phyloP scores from a whole-genome alignment of 306 rosid genomes.

The Senna tora region DNA sequence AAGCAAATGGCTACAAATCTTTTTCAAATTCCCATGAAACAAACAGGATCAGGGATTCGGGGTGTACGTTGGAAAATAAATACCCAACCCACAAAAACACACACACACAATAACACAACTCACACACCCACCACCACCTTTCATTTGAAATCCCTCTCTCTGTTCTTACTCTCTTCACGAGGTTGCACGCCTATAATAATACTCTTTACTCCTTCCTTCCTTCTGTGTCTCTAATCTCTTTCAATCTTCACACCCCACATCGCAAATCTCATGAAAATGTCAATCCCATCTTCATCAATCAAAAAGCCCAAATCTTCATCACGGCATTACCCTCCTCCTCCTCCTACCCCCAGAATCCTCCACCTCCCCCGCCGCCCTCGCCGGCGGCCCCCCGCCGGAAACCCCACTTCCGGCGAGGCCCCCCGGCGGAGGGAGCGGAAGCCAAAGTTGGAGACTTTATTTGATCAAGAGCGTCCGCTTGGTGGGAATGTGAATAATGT shows the following conservation, averaged over 20 bases:
- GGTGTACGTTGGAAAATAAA: conserved; percentile 36
- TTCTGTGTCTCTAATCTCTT: conserved; percentile 12
- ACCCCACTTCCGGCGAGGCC: conserved; percentile 36
- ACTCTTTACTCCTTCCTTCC: conserved; percentile 30
- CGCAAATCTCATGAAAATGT: conserved; percentile 39
- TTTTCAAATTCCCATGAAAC: conserved; percentile 43
- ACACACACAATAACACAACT: too few relatives aligned
- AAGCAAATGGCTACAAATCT: conserved; percentile 12
- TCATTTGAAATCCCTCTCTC: conserved; percentile 95
- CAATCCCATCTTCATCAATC: conserved; percentile 45
- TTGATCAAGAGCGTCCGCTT: conserved; percentile 69
- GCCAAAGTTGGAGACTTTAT: conserved; percentile 60
- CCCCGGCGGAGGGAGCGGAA: conserved; percentile 39
- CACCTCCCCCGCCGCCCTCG: conserved; percentile 81
- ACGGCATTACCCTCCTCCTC: conserved; percentile 80
- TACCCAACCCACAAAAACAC: not conserved
- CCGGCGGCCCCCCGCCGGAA: conserved; percentile 31
- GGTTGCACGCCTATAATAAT: conserved; percentile 90
- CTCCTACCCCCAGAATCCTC: conserved; percentile 81
- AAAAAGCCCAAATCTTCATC: conserved; percentile 56
- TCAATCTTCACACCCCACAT: conserved; percentile 16
- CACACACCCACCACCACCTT: too few relatives aligned
- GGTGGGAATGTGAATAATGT: too few relatives aligned
- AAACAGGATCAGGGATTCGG: conserved; percentile 6
- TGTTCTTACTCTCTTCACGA: conserved; percentile 73